phyloP scores from a whole-genome alignment of 768 basidiomycete genomes.

The Erythrobasidium yunnanense region DNA sequence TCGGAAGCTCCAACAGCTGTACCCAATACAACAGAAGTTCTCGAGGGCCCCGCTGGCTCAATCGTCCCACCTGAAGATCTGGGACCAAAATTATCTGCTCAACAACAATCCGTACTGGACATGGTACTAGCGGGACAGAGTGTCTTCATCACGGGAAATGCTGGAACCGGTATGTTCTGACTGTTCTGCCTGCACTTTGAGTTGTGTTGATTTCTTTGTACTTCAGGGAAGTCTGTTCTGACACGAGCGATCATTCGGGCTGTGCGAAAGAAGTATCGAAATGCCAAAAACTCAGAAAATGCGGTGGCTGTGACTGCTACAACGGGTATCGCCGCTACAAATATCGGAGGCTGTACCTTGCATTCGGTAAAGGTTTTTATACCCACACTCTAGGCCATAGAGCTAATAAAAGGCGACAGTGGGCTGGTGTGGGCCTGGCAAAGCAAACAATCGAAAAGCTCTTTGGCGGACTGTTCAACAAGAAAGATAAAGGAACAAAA shows the following conservation, averaged over 20 bases:
- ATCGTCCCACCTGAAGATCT: background rate
- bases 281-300: constrained; percentile 50
- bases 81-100: constrained; percentile 1
- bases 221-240: constrained; percentile 16
- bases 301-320: constrained; percentile 88
- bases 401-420: too few species aligned
- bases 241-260: constrained; percentile 12
- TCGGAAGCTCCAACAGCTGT: background rate
- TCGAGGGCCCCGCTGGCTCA: too few species aligned
- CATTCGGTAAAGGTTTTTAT: too few species aligned
- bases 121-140: background rate
- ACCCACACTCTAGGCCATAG: too few species aligned
- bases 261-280: background rate
- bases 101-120: constrained; percentile 6
- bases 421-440: constrained; percentile 84
- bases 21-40: background rate
- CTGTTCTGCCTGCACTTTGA: too few species aligned
- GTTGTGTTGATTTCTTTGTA: too few species aligned
- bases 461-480: constrained; percentile 57
- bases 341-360: constrained; percentile 88
- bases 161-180: too few species aligned
- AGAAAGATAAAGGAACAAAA: constrained; percentile 51
- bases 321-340: constrained; percentile 93
- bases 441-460: constrained; percentile 55
- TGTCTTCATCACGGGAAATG: constrained; percentile 16